Evolutionary conservation across 805 yeast species (phyloP), one percentile per base, ranked within the genome.

Genomic region (Danielozyma ontarioensis): DNA sequence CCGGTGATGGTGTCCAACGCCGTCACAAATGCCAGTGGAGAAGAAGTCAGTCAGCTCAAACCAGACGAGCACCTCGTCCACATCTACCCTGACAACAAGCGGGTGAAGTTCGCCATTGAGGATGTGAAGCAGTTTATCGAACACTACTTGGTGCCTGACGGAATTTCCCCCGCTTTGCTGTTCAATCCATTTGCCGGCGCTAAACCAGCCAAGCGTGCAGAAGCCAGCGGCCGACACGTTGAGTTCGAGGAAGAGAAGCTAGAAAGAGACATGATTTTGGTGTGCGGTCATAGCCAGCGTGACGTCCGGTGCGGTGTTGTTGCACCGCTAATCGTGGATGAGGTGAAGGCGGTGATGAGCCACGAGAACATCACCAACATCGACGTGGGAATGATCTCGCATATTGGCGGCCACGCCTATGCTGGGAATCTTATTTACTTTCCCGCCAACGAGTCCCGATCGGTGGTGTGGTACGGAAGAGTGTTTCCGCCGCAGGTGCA

Each of bases 331-430:
- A 48, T 82, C 0, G 47, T 53, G 24, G 45, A 59, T 8, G 87
- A 83, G 48, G 75, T 82, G 32, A 52, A 50, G 17, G 39, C 33
- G 19, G 76, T 72, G 1, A 42, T 79, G 12, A 36, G 45, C 10
- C 27, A 41, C 1, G 60, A 68, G 28, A 55, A 53, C 0, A 27
- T 74, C 27, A 37, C 46, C 35, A 44, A 27, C 29, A 53, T 36
- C 3, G 51, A 54, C 23, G 62, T 80, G 22, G 88, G 86, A 0
- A 48, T 73, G 5, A 64, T 82, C 0, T 79, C 89, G 10, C 96
- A 86, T 53, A 65, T 86, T 26, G 94, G 95, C 1, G 96, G 96
- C 0, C 96, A 86, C 52, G 84, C 71, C 2, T 86, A 76, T 55
- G 95, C 96, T 2, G 95, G 95, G 0, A 86, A 86, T 48, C 76